phyloP scores from a whole-genome alignment of 2,329 filamentous ascomycete species.

The Diaporthe humulicola region DNA sequence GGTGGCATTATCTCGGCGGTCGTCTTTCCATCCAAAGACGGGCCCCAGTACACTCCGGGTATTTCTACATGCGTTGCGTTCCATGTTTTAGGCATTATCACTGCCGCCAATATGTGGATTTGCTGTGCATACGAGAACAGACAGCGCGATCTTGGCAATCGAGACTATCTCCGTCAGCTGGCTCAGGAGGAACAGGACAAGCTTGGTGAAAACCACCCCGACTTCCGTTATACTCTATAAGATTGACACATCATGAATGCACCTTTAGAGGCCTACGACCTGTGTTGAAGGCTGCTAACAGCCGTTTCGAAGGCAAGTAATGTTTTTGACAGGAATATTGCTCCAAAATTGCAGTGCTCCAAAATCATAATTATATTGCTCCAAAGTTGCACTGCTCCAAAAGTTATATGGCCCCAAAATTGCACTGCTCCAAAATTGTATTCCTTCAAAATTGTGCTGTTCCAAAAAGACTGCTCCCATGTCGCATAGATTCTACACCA shows the following conservation, averaged over 20 bases:
- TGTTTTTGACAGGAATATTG: no score
- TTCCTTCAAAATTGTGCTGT: no score
- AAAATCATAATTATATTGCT: no score
- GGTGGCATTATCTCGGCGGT: constrained; percentile 44
- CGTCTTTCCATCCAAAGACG: neutral
- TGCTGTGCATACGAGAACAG: constrained; percentile 2
- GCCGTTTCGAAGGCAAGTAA: no score
- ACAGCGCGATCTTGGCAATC: neutral
- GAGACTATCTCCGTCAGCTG: neutral
- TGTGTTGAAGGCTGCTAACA: no score
- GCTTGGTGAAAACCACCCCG: neutral
- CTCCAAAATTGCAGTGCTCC: no score
- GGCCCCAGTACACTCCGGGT: neutral
- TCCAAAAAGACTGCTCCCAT: no score
- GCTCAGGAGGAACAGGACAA: neutral
- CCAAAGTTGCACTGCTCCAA: no score
- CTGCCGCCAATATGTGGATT: neutral
- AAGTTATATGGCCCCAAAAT: no score
- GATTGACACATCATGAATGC: neutral
- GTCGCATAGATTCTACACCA: no score
- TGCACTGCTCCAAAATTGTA: no score
- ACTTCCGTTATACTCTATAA: neutral
- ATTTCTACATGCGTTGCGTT: neutral
- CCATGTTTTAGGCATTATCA: neutral
- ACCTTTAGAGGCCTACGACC: neutral